Evolutionary conservation across 768 basidiomycete genomes (phyloP).

Genomic region (Xanthoconium stramineum): DNA sequence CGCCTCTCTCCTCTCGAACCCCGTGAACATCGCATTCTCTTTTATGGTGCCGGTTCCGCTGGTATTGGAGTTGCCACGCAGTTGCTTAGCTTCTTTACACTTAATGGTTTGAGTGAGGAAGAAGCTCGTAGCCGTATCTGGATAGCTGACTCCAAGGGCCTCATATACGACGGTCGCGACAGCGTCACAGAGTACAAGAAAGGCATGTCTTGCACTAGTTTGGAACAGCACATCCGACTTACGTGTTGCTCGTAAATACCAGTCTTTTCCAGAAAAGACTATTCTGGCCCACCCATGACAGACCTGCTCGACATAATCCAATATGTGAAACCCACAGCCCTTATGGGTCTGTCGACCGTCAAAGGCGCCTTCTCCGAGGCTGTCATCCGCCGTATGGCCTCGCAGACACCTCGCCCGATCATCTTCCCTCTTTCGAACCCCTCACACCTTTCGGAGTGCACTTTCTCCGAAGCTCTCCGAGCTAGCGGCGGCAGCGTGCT

Average conservation of each 20-base stretch:
- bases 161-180: constrained; percentile 75
- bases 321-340: constrained; percentile 82
- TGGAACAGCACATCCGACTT: not conserved
- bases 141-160: constrained; percentile 83
- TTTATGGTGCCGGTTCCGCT: constrained; percentile 90
- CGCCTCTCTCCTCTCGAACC: constrained; percentile 65
- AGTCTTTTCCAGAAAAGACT: constrained; percentile 84
- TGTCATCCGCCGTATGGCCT: constrained; percentile 74
- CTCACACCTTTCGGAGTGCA: constrained; percentile 74
- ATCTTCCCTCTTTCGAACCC: constrained; percentile 94
- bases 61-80: constrained; percentile 93
- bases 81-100: constrained; percentile 83
- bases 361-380: constrained; percentile 74
- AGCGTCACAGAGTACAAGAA: constrained; percentile 79
- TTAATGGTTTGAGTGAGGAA: constrained; percentile 71
- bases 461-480: constrained; percentile 70
- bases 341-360: constrained; percentile 88
- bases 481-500: constrained; percentile 73
- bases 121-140: constrained; percentile 78
- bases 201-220: constrained; percentile 42
- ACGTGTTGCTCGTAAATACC: not conserved
- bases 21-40: constrained; percentile 78
- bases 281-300: constrained; percentile 70
- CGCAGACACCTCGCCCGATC: constrained; percentile 79
- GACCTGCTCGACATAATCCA: constrained; percentile 74